phyloP scores from a whole-genome alignment of 139 green algal genomes.

The Coelastrella sp. region DNA sequence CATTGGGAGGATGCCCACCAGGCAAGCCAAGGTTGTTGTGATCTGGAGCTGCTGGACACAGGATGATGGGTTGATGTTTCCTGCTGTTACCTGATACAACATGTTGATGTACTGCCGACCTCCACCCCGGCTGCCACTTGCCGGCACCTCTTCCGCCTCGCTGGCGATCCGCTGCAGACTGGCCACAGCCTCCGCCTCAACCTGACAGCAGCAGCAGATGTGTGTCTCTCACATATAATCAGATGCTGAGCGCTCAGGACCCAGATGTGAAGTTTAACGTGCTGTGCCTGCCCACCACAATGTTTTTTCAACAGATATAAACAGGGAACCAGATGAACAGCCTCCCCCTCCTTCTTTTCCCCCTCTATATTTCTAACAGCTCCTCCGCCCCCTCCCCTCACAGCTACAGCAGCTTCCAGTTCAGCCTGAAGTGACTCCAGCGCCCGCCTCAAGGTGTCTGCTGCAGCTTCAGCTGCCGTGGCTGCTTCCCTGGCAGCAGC shows the following conservation, averaged over 20 bases:
- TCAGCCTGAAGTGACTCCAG: not conserved
- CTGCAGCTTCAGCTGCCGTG: not conserved
- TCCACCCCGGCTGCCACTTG: conserved; percentile 36
- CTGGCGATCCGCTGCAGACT: conserved; percentile 13
- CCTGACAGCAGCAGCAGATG: not conserved
- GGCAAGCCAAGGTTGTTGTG: too few species aligned
- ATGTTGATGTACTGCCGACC: conserved; percentile 86
- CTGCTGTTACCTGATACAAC: conserved; percentile 60
- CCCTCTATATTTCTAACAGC: too few species aligned
- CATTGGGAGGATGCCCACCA: too few species aligned
- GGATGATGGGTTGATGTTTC: not conserved
- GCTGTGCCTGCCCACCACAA: too few species aligned
- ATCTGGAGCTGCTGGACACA: too few species aligned
- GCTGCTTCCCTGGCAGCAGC: not conserved
- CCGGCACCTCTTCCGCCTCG: conserved; percentile 34
- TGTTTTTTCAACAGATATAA: not conserved
- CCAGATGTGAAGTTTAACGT: too few species aligned
- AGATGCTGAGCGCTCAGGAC: too few species aligned
- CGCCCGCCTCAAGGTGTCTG: not conserved
- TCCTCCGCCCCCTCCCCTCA: too few species aligned
- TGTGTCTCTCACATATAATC: too few species aligned
- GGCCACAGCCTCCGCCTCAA: conserved; percentile 20
- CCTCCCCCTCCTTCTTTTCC: not conserved
- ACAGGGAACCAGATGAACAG: too few species aligned
- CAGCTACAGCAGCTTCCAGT: not conserved